Base-by-base conservation (phyloP, 1,284 basidiomycete species). In the Puccinia horiana region DNA sequence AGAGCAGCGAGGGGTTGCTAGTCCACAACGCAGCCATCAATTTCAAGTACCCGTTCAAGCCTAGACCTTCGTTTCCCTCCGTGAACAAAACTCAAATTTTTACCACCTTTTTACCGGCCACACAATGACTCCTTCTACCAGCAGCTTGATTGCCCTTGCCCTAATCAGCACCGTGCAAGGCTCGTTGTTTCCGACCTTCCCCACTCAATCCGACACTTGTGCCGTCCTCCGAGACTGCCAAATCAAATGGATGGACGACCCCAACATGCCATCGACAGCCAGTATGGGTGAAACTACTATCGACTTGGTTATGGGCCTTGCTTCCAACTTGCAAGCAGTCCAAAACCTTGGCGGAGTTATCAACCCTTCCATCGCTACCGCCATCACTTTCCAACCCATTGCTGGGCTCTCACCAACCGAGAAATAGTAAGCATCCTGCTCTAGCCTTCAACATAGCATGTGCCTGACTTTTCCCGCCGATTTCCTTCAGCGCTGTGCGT, bases 211-310 rank as follows among this genome's bases (percentile, higher is more conserved):
- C 37, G 69, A 65, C 35, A 70, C 52, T 23, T 80, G 77, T 23
- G 32, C 32, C 16, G 63, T 69, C 2, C 42, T 47, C 18, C 47
- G 29, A 32, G 12, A 40, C 9, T 80, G 77, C 44, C 77, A 80
- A 72, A 80, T 80, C 67, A 80, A 80, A 80, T 80, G 77, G 77
- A 35, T 70, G 14, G 77, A 80, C 54, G 40, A 65, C 32, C 37
- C 77, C 23, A 69, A 29, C 23, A 1, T 40, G 8, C 77, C 77
- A 12, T 67, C 77, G 16, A 70, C 77, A 35, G 29, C 65, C 20
- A 67, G 47, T 8, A 49, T 80, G 63, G 77, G 77, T 9, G 77
- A 80, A 40, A 80, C 77, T 23, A 37, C 77, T 35, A 72, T 80
- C 56, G 77, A 80, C 49, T 54, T 80, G 32, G 77, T 80, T 20